Percentiles rank a stretch among this genome's conserved stretches.
Conservation (phyloP, 2,329 filamentous ascomycete species). For the Apiospora hydei region DNA sequence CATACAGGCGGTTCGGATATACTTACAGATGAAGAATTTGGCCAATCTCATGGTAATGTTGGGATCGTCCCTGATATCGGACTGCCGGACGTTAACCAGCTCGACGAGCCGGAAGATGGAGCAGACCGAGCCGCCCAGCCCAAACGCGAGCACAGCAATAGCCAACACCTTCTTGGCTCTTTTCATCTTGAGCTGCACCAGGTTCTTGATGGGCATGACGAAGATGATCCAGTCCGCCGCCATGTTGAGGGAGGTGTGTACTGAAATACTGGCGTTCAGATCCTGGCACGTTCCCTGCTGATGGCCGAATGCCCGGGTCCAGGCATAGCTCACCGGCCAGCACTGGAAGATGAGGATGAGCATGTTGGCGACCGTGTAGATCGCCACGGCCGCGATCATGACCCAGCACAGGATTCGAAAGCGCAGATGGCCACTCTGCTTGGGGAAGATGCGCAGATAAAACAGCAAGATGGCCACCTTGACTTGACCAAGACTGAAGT, state of each 20-base stretch:
- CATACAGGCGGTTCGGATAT: background rate
- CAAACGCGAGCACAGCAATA: conserved; percentile 59
- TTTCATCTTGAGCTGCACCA: conserved; percentile 57
- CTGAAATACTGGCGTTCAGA: background rate
- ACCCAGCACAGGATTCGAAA: conserved; percentile 25
- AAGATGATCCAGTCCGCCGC: conserved; percentile 58
- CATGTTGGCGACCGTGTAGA: conserved; percentile 16
- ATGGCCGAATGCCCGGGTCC: background rate
- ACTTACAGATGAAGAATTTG: background rate
- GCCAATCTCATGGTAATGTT: background rate
- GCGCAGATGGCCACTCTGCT: conserved; percentile 15
- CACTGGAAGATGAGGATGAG: conserved; percentile 24
- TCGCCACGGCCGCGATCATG: background rate
- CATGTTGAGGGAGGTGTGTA: conserved; percentile 57
- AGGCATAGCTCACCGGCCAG: conserved; percentile 20
- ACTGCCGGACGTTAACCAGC: background rate
- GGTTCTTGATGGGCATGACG: conserved; percentile 57
- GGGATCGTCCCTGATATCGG: background rate
- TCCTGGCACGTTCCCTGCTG: background rate
- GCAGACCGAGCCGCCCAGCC: conserved; percentile 62
- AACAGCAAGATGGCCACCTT: conserved; percentile 26
- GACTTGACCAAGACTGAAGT: conserved; percentile 23
- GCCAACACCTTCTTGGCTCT: conserved; percentile 57
- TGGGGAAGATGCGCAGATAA: conserved; percentile 24
- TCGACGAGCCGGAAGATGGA: conserved; percentile 52